Base-by-base conservation (phyloP, 768 basidiomycete genomes). In the Termitomyces sp. region DNA sequence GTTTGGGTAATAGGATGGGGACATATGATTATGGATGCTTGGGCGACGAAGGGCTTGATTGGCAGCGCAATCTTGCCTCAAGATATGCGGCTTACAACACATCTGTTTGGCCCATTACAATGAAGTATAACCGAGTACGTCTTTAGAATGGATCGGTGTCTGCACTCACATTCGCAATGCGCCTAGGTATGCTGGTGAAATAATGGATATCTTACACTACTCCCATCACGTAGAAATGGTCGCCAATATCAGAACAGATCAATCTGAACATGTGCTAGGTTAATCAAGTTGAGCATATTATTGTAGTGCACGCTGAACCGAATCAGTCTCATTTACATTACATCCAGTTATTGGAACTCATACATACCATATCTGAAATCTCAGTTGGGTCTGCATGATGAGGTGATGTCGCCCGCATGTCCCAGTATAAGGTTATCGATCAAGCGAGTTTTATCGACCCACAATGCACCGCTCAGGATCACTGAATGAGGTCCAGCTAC, bases 371-470 rank as follows among this genome's bases (percentile, higher is more conserved):
- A 14, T 15, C 7, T 21, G 15, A 35, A 23, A 30, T 28, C 28
- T 51, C 50, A 51, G 17, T 15, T n/a, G 35, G 17, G 1, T 5
- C 37, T 17, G 28, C 26, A 47, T 63, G 64, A 71, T 48, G 59
- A 64, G 42, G 81, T 53, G 53, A 80, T 71, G 21, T 60, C 68
- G 44, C 59, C 66, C 9, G 64, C 59, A 62, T 82, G 75, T 9
- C 85, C 93, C 1, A 97, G 69, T 43, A 97, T 73, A 51, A 97
- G 70, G 68, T 98, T 99, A 71, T 99, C 96, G 43, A 99, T 98
- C 62, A 99, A 69, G 61, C 95, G 79, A 41, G 94, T 98, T 67
- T 78, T 80, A 41, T 91, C 92, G 2, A 95, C 81, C 81, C 87
- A 89, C 60, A 95, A 65, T 30, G 92, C 94, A 2, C 93, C 94